Percentiles rank a stretch among this genome's conserved stretches.
Evolutionary conservation across 2,329 filamentous ascomycete genomes (phyloP).

Genomic region (Botryotinia calthae): DNA sequence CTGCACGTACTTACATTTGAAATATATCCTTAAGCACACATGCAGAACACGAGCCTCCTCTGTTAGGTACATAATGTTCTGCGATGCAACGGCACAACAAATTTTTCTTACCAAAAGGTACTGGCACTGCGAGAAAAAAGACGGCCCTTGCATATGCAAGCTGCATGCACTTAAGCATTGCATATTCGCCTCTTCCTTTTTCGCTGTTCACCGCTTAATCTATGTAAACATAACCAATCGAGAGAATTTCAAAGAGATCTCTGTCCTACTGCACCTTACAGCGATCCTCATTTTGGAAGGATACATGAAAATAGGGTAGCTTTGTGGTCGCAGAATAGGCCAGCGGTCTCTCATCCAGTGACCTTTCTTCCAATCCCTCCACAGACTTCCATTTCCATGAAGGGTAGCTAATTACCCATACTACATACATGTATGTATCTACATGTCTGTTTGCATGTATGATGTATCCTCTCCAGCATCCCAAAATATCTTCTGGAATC

Average conservation of each 20-base stretch:
- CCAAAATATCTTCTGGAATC: slow-evolving; percentile 4
- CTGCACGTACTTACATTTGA: not conserved
- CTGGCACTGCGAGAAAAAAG: not conserved
- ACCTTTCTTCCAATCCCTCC: not conserved
- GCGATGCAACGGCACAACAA: slow-evolving; percentile 16
- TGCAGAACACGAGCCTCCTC: slow-evolving; percentile 14
- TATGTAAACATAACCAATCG: slow-evolving; percentile 13
- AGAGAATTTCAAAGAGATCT: slow-evolving; percentile 3
- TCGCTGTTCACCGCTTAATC: slow-evolving; percentile 10
- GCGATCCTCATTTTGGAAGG: slow-evolving; percentile 9
- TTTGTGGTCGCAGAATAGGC: slow-evolving; percentile 1
- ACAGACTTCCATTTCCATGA: not conserved
- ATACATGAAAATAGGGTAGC: not conserved
- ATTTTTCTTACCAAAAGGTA: not conserved
- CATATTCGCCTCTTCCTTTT: slow-evolving; percentile 19
- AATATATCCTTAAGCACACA: not conserved
- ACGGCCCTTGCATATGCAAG: slow-evolving; percentile 18
- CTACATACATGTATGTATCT: not conserved
- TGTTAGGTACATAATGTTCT: slow-evolving; percentile 10
- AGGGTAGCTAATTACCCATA: not conserved
- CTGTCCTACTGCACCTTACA: not conserved
- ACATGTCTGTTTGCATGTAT: not conserved
- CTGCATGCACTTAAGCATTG: slow-evolving; percentile 20
- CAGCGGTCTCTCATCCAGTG: slow-evolving; percentile 17
- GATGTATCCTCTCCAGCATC: not conserved